Evolutionary conservation across 225 moss, liverwort and hornwort genomes (phyloP).

Genomic region (Lunularia cruciata): DNA sequence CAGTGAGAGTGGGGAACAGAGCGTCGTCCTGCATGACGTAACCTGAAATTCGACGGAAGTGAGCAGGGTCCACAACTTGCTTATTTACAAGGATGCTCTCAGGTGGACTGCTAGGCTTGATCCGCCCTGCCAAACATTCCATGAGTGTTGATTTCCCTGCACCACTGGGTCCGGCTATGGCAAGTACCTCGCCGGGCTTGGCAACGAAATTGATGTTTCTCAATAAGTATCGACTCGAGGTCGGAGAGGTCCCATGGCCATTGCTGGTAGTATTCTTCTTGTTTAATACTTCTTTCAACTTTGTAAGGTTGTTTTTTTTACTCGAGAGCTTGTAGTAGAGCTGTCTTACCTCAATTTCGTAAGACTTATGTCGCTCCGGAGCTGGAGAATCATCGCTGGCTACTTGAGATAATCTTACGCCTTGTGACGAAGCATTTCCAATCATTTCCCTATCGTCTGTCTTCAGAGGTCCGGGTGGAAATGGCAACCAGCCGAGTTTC

Average conservation of each 20-base stretch:
- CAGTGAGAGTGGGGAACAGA: conserved; percentile 54
- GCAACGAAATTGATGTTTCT: conserved; percentile 48
- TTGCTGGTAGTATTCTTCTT: background rate
- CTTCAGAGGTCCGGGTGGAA: conserved; percentile 38
- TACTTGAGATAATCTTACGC: conserved; percentile 34
- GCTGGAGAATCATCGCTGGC: conserved; percentile 32
- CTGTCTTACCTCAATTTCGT: conserved; percentile 48
- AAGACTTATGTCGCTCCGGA: conserved; percentile 28
- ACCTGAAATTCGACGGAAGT: conserved; percentile 47
- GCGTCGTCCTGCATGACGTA: conserved; percentile 64
- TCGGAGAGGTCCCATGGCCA: too few relatives aligned
- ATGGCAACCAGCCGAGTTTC: conserved; percentile 48
- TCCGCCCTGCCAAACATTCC: conserved; percentile 46
- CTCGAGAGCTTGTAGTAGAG: conserved; percentile 40
- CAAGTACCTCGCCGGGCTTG: conserved; percentile 53
- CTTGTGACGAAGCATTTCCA: conserved; percentile 14
- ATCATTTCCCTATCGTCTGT: too few relatives aligned
- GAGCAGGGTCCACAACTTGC: conserved; percentile 36
- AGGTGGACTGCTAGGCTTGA: conserved; percentile 35
- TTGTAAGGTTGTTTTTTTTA: background rate
- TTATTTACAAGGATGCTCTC: conserved; percentile 44
- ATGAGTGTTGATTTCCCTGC: conserved; percentile 60
- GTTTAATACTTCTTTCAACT: background rate
- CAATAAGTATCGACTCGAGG: conserved; percentile 30
- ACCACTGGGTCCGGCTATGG: conserved; percentile 60